A percentile compares a stretch with the other conserved stretches of the same genome.
These are phyloP conservation scores for Leccinum pachyderme DNA, from an alignment of 1,284 basidiomycete genomes.

Conservation along the genomic window DNA sequence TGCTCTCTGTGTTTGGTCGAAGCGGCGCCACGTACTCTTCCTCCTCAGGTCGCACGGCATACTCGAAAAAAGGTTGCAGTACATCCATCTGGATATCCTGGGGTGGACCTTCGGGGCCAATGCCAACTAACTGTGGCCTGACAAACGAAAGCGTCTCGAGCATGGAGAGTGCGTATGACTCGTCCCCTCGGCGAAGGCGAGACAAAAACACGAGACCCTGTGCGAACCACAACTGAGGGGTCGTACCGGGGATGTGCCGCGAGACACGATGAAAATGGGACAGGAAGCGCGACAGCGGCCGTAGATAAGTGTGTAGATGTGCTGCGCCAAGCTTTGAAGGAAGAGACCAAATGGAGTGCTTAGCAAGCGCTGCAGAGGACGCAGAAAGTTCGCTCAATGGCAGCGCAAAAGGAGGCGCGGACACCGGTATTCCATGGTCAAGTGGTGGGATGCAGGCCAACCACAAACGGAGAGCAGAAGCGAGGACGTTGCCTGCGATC, in stretches of 20 bases:
- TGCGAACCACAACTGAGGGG: conserved; percentile 59
- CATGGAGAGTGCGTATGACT: conserved; percentile 37
- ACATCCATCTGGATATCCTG: conserved; percentile 34
- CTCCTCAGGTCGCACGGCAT: conserved; percentile 38
- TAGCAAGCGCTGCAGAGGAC: conserved; percentile 47
- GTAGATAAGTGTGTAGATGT: conserved; percentile 38
- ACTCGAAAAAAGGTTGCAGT: conserved; percentile 59
- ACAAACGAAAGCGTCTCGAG: conserved; percentile 18
- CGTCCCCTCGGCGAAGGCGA: conserved; percentile 65
- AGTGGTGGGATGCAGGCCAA: conserved; percentile 53
- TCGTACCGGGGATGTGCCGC: conserved; percentile 49
- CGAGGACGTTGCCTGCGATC: conserved; percentile 33
- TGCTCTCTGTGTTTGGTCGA: conserved; percentile 49
- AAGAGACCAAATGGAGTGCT: conserved; percentile 49
- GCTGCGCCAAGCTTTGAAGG: conserved; percentile 13
- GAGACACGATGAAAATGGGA: conserved; percentile 57
- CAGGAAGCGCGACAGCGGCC: conserved; percentile 54
- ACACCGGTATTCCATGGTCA: conserved; percentile 28
- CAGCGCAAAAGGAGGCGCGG: conserved; percentile 51
- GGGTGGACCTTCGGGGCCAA: conserved; percentile 8
- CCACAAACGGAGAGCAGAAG: conserved; percentile 59
- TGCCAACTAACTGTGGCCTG: conserved; percentile 18
- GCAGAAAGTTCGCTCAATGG: conserved; percentile 55
- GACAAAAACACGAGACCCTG: conserved; percentile 57
- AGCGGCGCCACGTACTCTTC: conserved; percentile 46